Conservation (phyloP, 2,329 filamentous ascomycete genomes). For the Bipolaris gigantea region DNA sequence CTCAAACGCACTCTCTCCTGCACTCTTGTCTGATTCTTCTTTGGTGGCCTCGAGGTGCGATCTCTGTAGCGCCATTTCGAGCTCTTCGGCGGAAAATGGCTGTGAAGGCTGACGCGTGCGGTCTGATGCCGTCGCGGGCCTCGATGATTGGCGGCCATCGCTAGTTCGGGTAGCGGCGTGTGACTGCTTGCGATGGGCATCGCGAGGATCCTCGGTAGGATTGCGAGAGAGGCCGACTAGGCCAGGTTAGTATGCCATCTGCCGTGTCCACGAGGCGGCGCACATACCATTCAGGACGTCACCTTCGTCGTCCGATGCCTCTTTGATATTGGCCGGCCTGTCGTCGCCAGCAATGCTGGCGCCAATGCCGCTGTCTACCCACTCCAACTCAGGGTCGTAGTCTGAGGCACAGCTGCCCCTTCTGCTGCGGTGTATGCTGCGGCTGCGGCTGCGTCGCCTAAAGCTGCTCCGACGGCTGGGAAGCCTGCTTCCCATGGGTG, state of each 20-base stretch:
- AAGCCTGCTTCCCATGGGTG: constrained; percentile 53
- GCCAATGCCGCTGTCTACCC: constrained; percentile 42
- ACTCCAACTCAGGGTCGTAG: constrained; percentile 45
- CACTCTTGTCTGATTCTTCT: constrained; percentile 35
- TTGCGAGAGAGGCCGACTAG: constrained; percentile 42
- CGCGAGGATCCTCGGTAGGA: constrained; percentile 38
- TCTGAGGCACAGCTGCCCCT: constrained; percentile 42
- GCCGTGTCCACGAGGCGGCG: neutral
- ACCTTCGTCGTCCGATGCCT: constrained; percentile 51
- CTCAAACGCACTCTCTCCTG: constrained; percentile 20
- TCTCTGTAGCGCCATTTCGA: constrained; percentile 48
- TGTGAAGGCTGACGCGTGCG: constrained; percentile 34
- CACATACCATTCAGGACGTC: constrained; percentile 51
- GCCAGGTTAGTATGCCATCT: constrained; percentile 20
- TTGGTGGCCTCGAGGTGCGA: constrained; percentile 43
- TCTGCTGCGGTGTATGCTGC: constrained; percentile 33
- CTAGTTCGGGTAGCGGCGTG: constrained; percentile 34
- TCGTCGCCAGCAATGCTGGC: constrained; percentile 38
- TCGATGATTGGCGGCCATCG: constrained; percentile 26
- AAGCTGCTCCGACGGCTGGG: constrained; percentile 47
- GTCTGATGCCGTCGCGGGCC: constrained; percentile 32
- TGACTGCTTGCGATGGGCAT: constrained; percentile 29
- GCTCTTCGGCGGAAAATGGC: constrained; percentile 51
- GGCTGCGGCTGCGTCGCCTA: constrained; percentile 36
- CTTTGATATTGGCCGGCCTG: constrained; percentile 42